Base-by-base conservation (phyloP, 2,329 filamentous ascomycete species). In the Arthrobotrys iridis region DNA sequence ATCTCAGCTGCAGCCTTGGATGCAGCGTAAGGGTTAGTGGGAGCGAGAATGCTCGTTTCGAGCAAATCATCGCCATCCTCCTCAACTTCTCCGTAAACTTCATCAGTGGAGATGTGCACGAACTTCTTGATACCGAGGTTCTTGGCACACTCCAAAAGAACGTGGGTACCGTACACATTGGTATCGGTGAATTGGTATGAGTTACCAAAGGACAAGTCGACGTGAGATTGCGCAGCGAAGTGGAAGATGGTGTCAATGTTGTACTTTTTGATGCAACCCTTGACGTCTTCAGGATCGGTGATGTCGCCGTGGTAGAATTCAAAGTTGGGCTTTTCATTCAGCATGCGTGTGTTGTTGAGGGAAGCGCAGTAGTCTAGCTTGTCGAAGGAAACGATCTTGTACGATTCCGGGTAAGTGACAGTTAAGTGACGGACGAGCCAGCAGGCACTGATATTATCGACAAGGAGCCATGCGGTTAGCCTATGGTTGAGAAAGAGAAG, bases 171-270 rank as follows among this genome's bases (percentile, higher is more conserved):
- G 77, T 91, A 90, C 11, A 93, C 91, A 78, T 94, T 95, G 68
- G 89, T 93, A 78, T 89, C 88, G 0, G 91, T 93, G 82, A 94
- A 94, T 62, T 88, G 87, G 81, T 92, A 92, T 7, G 91, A 92
- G 83, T 94, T 93, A 58, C 90, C 90, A 79, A 95, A 95, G 80
- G 90, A 92, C 79, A 93, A 82, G 79, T 94, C 91, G 58, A 95
- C 92, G 80, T 94, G 91, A 5, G 90, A 92, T 82, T 93, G 90
- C n/a, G 92, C 92, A 2, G 92, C 92, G 79, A 95, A 93, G 82
- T 94, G 91, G 81, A 94, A 88, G 76, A 95, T 86, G 60, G 91
- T 93, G 81, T 94, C 92, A 79, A 94, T 90, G 33, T 87, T 86
- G 83, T 92, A 85, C 75, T 88, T 86, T 81, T 90, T 86, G 80